phyloP scores from a whole-genome alignment of 805 yeast genomes.

The Kuraishia capsulata region DNA sequence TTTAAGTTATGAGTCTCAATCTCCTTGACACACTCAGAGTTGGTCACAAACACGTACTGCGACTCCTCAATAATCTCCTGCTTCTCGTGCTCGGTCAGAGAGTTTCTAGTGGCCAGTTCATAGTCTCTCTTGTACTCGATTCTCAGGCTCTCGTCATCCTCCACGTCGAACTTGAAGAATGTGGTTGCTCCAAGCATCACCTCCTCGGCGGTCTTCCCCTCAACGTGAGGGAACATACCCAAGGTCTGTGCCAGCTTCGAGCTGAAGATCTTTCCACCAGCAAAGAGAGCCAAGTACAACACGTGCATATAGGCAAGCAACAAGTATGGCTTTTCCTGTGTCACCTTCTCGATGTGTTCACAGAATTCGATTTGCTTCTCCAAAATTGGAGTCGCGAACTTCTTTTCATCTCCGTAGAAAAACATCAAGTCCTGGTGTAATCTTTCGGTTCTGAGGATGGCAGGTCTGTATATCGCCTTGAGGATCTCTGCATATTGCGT shows the following conservation, averaged over 20 bases:
- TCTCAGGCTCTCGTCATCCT: slow-evolving; percentile 59
- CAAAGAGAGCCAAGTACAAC: slow-evolving; percentile 76
- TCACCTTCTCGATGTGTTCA: slow-evolving; percentile 45
- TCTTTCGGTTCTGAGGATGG: slow-evolving; percentile 50
- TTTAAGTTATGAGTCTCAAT: slow-evolving; percentile 57
- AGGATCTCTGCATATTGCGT: slow-evolving; percentile 38
- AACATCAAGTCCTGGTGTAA: slow-evolving; percentile 57
- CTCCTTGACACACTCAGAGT: slow-evolving; percentile 52
- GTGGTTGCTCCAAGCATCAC: slow-evolving; percentile 56
- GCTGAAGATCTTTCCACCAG: slow-evolving; percentile 73
- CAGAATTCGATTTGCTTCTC: slow-evolving; percentile 54
- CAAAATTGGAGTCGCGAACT: slow-evolving; percentile 50
- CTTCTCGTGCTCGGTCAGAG: slow-evolving; percentile 64
- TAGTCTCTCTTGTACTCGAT: slow-evolving; percentile 63
- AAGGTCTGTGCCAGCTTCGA: slow-evolving; percentile 57
- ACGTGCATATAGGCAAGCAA: slow-evolving; percentile 79
- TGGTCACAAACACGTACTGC: slow-evolving; percentile 54
- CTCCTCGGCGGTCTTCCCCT: slow-evolving; percentile 57
- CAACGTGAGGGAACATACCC: slow-evolving; percentile 68
- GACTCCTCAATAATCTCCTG: slow-evolving; percentile 61
- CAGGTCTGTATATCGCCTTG: slow-evolving; percentile 58
- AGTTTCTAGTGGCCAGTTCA: slow-evolving; percentile 66
- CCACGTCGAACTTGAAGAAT: slow-evolving; percentile 57
- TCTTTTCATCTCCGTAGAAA: slow-evolving; percentile 48
- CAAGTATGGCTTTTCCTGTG: slow-evolving; percentile 57